These are phyloP conservation scores for Ulota crispa DNA, from an alignment of 225 moss, liverwort and hornwort species.

Conservation along the genomic window DNA sequence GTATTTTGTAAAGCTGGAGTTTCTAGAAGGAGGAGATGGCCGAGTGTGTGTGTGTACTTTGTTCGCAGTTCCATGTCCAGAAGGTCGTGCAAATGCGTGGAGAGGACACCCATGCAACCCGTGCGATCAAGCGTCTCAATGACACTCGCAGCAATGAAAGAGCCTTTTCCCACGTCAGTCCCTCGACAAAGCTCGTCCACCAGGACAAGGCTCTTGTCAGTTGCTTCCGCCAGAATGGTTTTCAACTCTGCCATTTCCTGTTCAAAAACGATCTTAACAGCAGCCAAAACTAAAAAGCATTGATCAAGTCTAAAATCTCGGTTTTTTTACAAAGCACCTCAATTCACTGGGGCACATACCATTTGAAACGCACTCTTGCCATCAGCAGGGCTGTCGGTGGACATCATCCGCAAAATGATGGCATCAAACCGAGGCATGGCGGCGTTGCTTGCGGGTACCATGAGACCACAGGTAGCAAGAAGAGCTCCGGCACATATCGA, in stretches of 20 bases:
- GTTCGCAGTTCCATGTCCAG: slow-evolving; percentile 82
- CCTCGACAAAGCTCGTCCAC: slow-evolving; percentile 99
- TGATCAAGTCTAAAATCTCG: neutral
- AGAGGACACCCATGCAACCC: slow-evolving; percentile 87
- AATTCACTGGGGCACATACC: slow-evolving; percentile 26
- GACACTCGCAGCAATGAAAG: slow-evolving; percentile 92
- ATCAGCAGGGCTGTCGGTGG: slow-evolving; percentile 89
- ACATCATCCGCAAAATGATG: slow-evolving; percentile 97
- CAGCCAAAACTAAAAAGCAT: neutral
- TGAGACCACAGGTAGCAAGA: slow-evolving; percentile 82
- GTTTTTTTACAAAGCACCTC: no score
- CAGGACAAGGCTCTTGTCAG: slow-evolving; percentile 72
- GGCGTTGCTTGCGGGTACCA: slow-evolving; percentile 82
- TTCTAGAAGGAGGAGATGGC: no score
- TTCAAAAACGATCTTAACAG: neutral
- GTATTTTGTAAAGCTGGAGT: no score
- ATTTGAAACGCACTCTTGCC: slow-evolving; percentile 98
- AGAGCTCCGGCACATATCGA: slow-evolving; percentile 91
- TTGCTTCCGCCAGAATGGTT: slow-evolving; percentile 86
- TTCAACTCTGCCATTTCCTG: slow-evolving; percentile 97
- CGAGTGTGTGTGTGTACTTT: slow-evolving; percentile 19
- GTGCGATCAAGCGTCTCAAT: slow-evolving; percentile 82
- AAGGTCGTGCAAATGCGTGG: slow-evolving; percentile 92
- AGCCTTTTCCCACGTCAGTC: slow-evolving; percentile 94
- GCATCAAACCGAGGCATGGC: slow-evolving; percentile 75